Conservation (phyloP, 805 yeast genomes). For the Saturnispora zaruensis region DNA sequence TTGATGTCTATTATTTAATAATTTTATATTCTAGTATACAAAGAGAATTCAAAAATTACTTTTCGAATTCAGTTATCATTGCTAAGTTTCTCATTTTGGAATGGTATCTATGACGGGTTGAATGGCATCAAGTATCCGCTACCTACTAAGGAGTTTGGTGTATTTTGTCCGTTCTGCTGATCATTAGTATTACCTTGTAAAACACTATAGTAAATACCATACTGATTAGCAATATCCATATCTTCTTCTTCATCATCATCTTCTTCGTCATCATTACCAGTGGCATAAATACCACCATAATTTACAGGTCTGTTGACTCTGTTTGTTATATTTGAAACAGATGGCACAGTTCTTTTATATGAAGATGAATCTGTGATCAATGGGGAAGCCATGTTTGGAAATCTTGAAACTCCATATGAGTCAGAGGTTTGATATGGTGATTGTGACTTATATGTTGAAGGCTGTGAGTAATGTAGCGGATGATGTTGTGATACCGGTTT, state of each 20-base stretch:
- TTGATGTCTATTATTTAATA: neutral
- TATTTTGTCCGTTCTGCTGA: constrained; percentile 1
- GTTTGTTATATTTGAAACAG: constrained; percentile 9
- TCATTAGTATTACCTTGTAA: constrained; percentile 11
- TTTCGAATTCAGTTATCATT: neutral
- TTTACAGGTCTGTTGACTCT: constrained; percentile 3
- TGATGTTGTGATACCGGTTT: constrained; percentile 48
- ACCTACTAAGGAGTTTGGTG: constrained; percentile 10
- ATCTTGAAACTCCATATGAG: constrained; percentile 15
- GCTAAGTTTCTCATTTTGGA: neutral
- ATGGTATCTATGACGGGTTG: constrained; percentile 23
- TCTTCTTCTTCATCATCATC: constrained; percentile 28
- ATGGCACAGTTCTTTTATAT: constrained; percentile 5
- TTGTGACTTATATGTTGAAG: constrained; percentile 17
- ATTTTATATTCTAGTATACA: neutral
- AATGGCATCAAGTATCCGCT: constrained; percentile 26
- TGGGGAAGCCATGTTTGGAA: constrained; percentile 15
- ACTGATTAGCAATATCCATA: constrained; percentile 26
- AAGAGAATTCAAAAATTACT: neutral
- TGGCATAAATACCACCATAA: constrained; percentile 11
- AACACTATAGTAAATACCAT: constrained; percentile 29
- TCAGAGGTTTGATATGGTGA: constrained; percentile 16
- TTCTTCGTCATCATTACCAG: constrained; percentile 8
- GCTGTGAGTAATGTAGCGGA: constrained; percentile 36
- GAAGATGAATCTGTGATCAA: constrained; percentile 4